Conservation (phyloP, 2,329 filamentous ascomycete species). For the Apiospora sp. region DNA sequence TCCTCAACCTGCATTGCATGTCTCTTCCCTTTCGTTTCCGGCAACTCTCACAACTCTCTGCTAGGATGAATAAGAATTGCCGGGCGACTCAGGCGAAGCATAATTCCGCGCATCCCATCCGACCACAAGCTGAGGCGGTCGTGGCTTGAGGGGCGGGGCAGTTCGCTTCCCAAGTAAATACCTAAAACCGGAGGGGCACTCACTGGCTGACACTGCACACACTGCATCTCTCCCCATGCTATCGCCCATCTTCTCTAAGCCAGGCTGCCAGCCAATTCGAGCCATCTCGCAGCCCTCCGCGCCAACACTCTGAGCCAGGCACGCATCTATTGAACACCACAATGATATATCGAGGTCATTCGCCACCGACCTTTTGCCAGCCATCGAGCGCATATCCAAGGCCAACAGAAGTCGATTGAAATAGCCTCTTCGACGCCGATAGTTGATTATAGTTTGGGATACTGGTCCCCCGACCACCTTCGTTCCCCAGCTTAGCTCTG, state of each 20-base stretch:
- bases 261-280: background rate
- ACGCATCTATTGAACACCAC: background rate
- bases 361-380: slow-evolving; percentile 11
- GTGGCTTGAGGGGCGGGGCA: slow-evolving; percentile 11
- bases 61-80: background rate
- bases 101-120: background rate
- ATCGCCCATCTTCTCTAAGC: slow-evolving; percentile 11
- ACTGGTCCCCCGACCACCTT: background rate
- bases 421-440: background rate
- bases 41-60: background rate
- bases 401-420: slow-evolving; percentile 6
- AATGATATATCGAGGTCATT: slow-evolving; percentile 13
- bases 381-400: slow-evolving; percentile 17
- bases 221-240: slow-evolving; percentile 1
- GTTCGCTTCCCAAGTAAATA: background rate
- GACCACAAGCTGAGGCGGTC: slow-evolving; percentile 3
- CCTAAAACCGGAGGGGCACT: slow-evolving; percentile 7
- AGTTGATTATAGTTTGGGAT: background rate
- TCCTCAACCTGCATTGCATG: background rate
- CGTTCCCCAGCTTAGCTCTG: background rate
- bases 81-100: slow-evolving; percentile 3
- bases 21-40: background rate
- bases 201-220: background rate
- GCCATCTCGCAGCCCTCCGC: background rate
- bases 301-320: slow-evolving; percentile 1